phyloP scores from a whole-genome alignment of 169 alveolate genomes.

The Blepharisma undulans region DNA sequence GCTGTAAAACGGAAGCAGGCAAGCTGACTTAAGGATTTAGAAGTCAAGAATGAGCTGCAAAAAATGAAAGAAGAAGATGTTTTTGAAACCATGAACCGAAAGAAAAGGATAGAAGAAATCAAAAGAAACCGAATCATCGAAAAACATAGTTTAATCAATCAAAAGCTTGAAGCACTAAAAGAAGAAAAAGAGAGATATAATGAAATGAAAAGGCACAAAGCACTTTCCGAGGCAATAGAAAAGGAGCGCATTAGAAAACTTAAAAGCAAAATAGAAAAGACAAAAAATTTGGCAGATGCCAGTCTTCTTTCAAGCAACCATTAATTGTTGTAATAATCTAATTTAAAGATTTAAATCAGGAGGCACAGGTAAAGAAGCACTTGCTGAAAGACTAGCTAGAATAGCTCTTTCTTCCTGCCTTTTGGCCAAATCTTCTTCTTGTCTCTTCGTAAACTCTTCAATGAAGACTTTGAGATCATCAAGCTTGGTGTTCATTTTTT shows the following conservation, averaged over 20 bases:
- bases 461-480: neutral
- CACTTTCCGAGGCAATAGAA: neutral
- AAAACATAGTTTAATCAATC: neutral
- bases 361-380: neutral
- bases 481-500: neutral
- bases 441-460: neutral
- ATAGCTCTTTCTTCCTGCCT: no score
- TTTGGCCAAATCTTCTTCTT: no score
- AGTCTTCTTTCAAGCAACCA: neutral
- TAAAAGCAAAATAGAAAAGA: neutral
- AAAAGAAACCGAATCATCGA: neutral
- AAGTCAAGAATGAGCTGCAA: neutral
- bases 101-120: neutral
- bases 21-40: neutral
- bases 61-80: neutral
- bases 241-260: neutral
- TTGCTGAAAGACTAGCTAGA: neutral
- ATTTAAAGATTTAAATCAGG: neutral
- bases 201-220: constrained; percentile 7
- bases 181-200: neutral
- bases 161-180: constrained; percentile 1
- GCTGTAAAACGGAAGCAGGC: neutral
- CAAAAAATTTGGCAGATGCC: neutral
- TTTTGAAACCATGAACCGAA: neutral
- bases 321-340: no score